Base-by-base conservation (phyloP, 176 grass and related monocot genomes). In the Luzula sylvatica region DNA sequence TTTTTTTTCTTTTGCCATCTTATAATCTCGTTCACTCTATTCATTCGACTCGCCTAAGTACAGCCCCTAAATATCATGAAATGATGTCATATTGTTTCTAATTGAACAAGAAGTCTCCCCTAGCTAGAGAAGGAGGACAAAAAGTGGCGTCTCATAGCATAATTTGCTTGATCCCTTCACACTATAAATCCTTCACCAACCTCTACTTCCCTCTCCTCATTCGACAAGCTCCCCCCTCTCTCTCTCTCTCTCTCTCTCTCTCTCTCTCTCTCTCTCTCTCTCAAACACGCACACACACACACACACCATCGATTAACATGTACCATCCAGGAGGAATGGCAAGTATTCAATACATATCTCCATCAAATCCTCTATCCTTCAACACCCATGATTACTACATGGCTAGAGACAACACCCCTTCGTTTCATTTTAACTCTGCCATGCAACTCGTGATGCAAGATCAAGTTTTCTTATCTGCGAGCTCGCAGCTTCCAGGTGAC, bases 111-210 rank as follows among this genome's bases (percentile, higher is more conserved):
- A n/a, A n/a, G n/a, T n/a, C n/a, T n/a, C n/a, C n/a, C n/a, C n/a
- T n/a, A n/a, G n/a, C n/a, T n/a, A n/a, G n/a, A n/a, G n/a, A n/a
- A n/a, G n/a, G n/a, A n/a, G n/a, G n/a, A 26, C 9, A 61, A 61
- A 41, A 45, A 14, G 16, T 61, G 19, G 20, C 7, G 39, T 17
- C 26, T 35, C 45, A 69, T 44, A 62, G 53, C 53, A 61, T 56
- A 19, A 55, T 20, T 53, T 56, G 24, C 24, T 53, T 54, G 25
- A 21, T 50, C 58, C 61, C 64, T 30, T 55, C 58, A 48, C 40
- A 26, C 80, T 96, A 96, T 96, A 96, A 86, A 96, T 79, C 66
- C 53, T 70, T 57, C 69, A 65, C 50, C 58, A 63, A 52, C 65
- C 26, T 52, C 48, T 65, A 45, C 14, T 30, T 65, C 77, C 52